A percentile compares a stretch with the other conserved stretches of the same genome.
phyloP scores from a whole-genome alignment of 305 asterid species.

The Fraxinus velutina region DNA sequence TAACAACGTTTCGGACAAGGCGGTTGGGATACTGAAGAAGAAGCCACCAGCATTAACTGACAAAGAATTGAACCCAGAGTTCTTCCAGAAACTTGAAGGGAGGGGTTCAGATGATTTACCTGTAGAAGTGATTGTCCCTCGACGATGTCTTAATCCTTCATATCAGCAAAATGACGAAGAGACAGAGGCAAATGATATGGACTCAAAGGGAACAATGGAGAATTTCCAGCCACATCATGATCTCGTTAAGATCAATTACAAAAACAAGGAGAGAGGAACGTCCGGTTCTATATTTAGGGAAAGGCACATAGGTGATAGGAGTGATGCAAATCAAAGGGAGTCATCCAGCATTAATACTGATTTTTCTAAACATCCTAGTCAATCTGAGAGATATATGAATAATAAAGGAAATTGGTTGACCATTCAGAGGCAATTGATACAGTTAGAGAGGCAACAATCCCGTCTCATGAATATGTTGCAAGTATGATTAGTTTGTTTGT shows the following conservation, averaged over 20 bases:
- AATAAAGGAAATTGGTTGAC: slow-evolving; percentile 88
- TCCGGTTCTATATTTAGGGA: slow-evolving; percentile 31
- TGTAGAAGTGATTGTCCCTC: slow-evolving; percentile 95
- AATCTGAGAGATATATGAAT: slow-evolving; percentile 63
- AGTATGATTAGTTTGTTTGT: slow-evolving; percentile 41
- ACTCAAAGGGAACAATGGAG: slow-evolving; percentile 47
- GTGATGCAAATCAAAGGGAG: slow-evolving; percentile 61
- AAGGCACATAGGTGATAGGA: slow-evolving; percentile 39
- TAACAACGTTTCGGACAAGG: slow-evolving; percentile 65
- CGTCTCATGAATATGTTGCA: slow-evolving; percentile 96
- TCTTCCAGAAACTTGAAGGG: slow-evolving; percentile 90
- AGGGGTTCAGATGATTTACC: slow-evolving; percentile 80
- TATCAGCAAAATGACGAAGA: slow-evolving; percentile 54
- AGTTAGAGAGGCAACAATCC: slow-evolving; percentile 89
- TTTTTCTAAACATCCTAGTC: slow-evolving; percentile 51
- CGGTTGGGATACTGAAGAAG: slow-evolving; percentile 86
- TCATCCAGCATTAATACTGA: slow-evolving; percentile 43
- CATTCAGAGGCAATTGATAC: slow-evolving; percentile 85
- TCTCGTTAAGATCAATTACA: slow-evolving; percentile 26
- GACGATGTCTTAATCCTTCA: slow-evolving; percentile 60
- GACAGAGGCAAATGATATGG: slow-evolving; percentile 41
- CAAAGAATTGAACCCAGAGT: slow-evolving; percentile 87
- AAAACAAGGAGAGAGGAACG: slow-evolving; percentile 43
- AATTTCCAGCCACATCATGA: slow-evolving; percentile 45
- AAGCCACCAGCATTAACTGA: slow-evolving; percentile 79